Conservation (phyloP, 1,284 basidiomycete genomes). For the Naganishia sp. region DNA sequence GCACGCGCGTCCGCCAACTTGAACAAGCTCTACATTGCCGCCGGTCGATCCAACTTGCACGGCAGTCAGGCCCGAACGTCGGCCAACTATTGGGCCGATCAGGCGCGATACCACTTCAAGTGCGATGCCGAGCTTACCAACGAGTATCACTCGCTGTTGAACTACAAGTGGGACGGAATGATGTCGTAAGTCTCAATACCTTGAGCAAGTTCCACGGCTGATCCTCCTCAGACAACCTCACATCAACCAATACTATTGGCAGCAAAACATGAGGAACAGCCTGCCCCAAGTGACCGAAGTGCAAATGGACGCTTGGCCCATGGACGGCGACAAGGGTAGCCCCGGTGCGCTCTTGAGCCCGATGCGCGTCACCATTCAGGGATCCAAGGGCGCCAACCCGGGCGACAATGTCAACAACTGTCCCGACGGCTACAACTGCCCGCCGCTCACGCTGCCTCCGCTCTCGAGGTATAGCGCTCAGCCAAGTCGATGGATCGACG, state of each 20-base stretch:
- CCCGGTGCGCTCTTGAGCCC: slow-evolving; percentile 59
- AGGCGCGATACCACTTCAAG: slow-evolving; percentile 56
- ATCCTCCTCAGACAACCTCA: slow-evolving; percentile 32
- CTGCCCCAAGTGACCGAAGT: slow-evolving; percentile 39
- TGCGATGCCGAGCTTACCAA: slow-evolving; percentile 40
- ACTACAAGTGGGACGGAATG: slow-evolving; percentile 59
- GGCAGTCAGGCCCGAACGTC: slow-evolving; percentile 66
- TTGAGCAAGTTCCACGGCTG: slow-evolving; percentile 46
- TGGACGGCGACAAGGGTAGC: slow-evolving; percentile 29
- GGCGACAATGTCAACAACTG: slow-evolving; percentile 54
- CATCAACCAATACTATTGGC: slow-evolving; percentile 61
- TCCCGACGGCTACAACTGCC: slow-evolving; percentile 58
- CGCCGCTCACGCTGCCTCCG: slow-evolving; percentile 56
- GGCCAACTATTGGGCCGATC: slow-evolving; percentile 62
- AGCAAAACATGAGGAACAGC: slow-evolving; percentile 65
- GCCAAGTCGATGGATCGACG: slow-evolving; percentile 65
- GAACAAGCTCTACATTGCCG: slow-evolving; percentile 60
- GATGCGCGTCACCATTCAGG: slow-evolving; percentile 66
- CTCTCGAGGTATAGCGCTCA: slow-evolving; percentile 59
- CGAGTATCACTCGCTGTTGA: slow-evolving; percentile 63
- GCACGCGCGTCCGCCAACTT: slow-evolving; percentile 57
- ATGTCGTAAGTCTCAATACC: slow-evolving; percentile 52
- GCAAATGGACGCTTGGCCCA: slow-evolving; percentile 30
- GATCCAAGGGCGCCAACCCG: slow-evolving; percentile 56
- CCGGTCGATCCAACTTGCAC: slow-evolving; percentile 61